Evolutionary conservation across 306 rosid species (phyloP), one percentile per base, ranked within the genome.

Genomic region (Dryas drummondii): DNA sequence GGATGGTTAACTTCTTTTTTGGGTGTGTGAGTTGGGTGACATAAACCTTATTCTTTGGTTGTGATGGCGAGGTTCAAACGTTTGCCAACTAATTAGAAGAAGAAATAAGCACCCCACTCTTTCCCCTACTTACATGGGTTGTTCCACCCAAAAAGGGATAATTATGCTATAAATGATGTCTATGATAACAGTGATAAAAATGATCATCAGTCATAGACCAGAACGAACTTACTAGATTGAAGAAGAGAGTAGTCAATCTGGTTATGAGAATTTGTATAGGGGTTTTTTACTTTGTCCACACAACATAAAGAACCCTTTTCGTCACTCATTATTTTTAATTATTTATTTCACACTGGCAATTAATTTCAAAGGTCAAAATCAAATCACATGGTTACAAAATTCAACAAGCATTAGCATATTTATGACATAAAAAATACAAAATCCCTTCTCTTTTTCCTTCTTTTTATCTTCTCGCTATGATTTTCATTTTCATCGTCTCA

Each of bases 21-120:
- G 52, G 76, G 57, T 46, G 26, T 9, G 76, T 58, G 66, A 46
- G 15, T 45, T 72, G 66, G 45, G 76, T 57, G 76, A 72, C 32
- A 72, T 58, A 15, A 57, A 14, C 61, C 70, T 50, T 59, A 13
- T 51, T 83, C 77, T 54, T 59, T 75, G 86, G 88, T 58, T 77
- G 59, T 71, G 53, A 83, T 72, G 17, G 59, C 11, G 42, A 76
- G 77, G 81, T 56, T 71, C 70, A 55, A 32, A 76, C 68, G 69
- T 74, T 75, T 74, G 68, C 85, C 85, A 77, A 76, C 78, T 47
- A 70, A 80, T 68, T 77, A 10, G 79, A 51, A 57, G 64, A 57
- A 67, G 72, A 68, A 79, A 44, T 45, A 48, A 55, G 75, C 81
- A 77, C 68, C 71, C 57, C 65, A 49, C 66, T 54, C 37, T 71